A percentile compares a stretch with the other conserved stretches of the same genome.
phyloP scores from a whole-genome alignment of 345 rosid species.

The Adansonia digitata region DNA sequence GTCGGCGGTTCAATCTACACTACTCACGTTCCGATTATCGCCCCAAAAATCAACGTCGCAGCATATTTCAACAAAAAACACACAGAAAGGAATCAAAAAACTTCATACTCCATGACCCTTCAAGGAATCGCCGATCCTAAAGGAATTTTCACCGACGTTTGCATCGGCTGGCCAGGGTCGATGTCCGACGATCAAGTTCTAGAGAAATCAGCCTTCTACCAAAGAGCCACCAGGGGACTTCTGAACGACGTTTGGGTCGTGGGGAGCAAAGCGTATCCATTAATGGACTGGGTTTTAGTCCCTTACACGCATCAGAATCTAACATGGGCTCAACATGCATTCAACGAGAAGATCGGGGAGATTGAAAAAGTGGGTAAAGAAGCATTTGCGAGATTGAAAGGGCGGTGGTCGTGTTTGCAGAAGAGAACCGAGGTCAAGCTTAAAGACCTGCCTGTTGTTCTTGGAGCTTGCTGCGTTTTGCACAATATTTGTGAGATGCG shows the following conservation, averaged over 20 bases:
- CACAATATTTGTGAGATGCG: conserved; percentile 70
- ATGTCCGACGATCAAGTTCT: conserved; percentile 76
- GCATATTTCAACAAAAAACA: conserved; percentile 76
- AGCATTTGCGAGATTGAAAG: conserved; percentile 67
- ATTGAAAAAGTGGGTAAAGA: conserved; percentile 53
- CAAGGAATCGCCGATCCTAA: conserved; percentile 68
- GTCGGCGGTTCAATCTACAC: conserved; percentile 77
- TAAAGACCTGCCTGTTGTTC: conserved; percentile 70
- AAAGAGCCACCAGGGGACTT: conserved; percentile 61
- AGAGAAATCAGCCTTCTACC: conserved; percentile 65
- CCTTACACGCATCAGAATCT: conserved; percentile 68
- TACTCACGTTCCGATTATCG: conserved; percentile 75
- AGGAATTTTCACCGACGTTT: conserved; percentile 79
- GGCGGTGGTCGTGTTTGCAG: conserved; percentile 77
- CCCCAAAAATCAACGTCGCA: conserved; percentile 69
- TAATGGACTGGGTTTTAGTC: conserved; percentile 77
- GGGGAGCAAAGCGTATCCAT: conserved; percentile 60
- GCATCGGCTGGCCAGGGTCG: conserved; percentile 88
- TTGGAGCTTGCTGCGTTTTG: conserved; percentile 79
- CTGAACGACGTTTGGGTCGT: conserved; percentile 67
- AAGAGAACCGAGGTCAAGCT: conserved; percentile 71
- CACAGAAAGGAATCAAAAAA: conserved; percentile 75
- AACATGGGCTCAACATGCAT: conserved; percentile 83
- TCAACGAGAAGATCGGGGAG: conserved; percentile 71
- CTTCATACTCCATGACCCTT: conserved; percentile 64